Base-by-base conservation (phyloP, 192 early-diverging fungal genomes). In the Dissophora globulifera region DNA sequence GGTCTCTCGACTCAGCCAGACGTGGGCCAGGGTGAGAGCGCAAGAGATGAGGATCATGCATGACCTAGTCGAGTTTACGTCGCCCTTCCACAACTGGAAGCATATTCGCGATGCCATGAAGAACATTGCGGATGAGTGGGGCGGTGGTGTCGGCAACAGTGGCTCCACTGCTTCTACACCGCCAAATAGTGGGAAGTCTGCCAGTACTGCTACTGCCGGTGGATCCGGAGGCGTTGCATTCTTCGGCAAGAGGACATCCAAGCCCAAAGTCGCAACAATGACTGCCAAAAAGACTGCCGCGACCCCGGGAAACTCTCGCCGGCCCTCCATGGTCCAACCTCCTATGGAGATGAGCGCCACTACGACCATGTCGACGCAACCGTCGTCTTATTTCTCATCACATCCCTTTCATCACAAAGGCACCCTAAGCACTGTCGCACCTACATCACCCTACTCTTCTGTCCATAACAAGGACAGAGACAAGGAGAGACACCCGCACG, bases 21-120 rank as follows among this genome's bases (percentile, higher is more conserved):
- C 87, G 19, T 90, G 88, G 88, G 61, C 79, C 0, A 67, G 75
- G 3, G 82, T 90, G 4, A 43, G 67, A 5, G 62, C 69, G 6
- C 48, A 78, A 15, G 85, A 86, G 41, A 71, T 82, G 60, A 60
- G 56, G 26, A 64, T 70, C 11, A 69, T 90, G 57, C 79, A 83
- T 3, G 78, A 89, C 35, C 53, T 89, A n/a, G 80, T 78, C 3
- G 76, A 67, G 12, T 87, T 86, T 55, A 86, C 86, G 1, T 82
- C 83, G 0, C 82, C 86, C 13, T 78, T 80, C 17, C 79, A 72
- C 19, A 89, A 89, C 40, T 89, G 84, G 81, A 87, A 87, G 32
- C 78, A 86, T 20, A 61, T 89, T 11, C 74, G 87, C 17, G 86
- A 87, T 40, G 80, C 66, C n/a, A 89, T 88, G 86, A 81, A 78